Evolutionary conservation across 805 yeast species (phyloP).

Genomic region (Saccharomycopsis synnaedendra): DNA sequence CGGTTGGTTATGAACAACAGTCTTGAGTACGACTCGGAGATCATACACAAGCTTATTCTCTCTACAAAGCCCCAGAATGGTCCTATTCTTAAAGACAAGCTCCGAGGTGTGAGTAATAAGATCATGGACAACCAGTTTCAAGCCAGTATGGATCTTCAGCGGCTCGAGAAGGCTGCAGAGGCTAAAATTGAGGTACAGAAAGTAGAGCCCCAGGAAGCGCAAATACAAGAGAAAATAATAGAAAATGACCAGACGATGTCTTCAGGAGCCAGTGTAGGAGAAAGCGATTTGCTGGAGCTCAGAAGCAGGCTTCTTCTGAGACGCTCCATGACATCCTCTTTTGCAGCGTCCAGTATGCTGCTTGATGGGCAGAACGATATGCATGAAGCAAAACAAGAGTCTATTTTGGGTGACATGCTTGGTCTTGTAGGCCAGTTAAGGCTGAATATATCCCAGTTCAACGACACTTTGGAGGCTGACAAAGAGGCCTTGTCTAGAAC

Average conservation of each 20-base stretch:
- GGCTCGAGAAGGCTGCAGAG: neutral
- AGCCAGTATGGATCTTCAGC: neutral
- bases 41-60: slow-evolving; percentile 2
- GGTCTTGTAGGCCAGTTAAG: slow-evolving; percentile 14
- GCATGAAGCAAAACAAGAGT: slow-evolving; percentile 12
- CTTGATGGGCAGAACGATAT: slow-evolving; percentile 13
- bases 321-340: neutral
- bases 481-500: slow-evolving; percentile 2
- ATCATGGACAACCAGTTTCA: neutral
- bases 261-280: neutral
- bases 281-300: slow-evolving; percentile 5
- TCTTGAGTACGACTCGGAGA: slow-evolving; percentile 8
- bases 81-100: neutral
- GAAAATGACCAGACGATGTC: neutral
- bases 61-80: neutral
- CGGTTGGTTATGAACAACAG: slow-evolving; percentile 1
- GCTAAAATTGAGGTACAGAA: neutral
- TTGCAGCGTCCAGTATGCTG: neutral
- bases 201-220: neutral
- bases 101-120: neutral
- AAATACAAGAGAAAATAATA: neutral
- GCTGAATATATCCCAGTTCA: slow-evolving; percentile 8
- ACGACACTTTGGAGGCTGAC: slow-evolving; percentile 10
- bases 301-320: slow-evolving; percentile 9
- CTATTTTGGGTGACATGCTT: slow-evolving; percentile 11